Conservation (phyloP, 768 basidiomycete genomes). For the Lentinula detonsa region DNA sequence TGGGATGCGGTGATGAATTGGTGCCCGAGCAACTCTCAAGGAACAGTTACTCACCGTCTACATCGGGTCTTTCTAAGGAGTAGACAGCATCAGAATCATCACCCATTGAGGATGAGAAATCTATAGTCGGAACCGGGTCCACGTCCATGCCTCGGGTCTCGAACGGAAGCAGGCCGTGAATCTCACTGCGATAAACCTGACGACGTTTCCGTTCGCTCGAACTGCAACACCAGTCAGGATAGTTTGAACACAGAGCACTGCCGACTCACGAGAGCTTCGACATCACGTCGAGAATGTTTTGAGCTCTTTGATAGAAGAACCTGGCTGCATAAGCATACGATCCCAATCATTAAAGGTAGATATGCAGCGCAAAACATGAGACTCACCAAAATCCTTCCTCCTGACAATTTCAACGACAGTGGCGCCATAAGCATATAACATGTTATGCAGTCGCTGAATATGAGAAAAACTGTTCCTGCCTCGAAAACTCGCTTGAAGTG, state of each 20-base stretch:
- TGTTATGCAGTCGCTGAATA: constrained; percentile 80
- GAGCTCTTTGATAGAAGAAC: constrained; percentile 78
- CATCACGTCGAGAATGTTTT: constrained; percentile 80
- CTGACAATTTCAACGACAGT: constrained; percentile 89
- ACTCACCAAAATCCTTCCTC: constrained; percentile 81
- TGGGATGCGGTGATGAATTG: constrained; percentile 21
- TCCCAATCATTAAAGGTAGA: background rate
- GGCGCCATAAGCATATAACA: constrained; percentile 89
- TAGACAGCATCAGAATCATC: constrained; percentile 59
- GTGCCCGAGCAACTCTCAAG: background rate
- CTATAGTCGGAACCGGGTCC: constrained; percentile 70
- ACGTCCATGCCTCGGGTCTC: constrained; percentile 70
- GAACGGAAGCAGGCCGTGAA: constrained; percentile 84
- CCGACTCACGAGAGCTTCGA: constrained; percentile 73
- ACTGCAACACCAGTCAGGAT: constrained; percentile 26
- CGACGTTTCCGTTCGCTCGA: constrained; percentile 77
- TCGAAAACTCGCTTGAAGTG: constrained; percentile 70
- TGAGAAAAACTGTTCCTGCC: constrained; percentile 83
- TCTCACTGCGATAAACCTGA: constrained; percentile 78
- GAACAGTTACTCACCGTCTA: constrained; percentile 54
- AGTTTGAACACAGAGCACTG: background rate
- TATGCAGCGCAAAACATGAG: background rate
- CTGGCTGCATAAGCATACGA: constrained; percentile 37
- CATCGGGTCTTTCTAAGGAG: constrained; percentile 63
- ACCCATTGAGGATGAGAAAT: constrained; percentile 60